phyloP scores from a whole-genome alignment of 139 green algal species.

The Closterium sp. region DNA sequence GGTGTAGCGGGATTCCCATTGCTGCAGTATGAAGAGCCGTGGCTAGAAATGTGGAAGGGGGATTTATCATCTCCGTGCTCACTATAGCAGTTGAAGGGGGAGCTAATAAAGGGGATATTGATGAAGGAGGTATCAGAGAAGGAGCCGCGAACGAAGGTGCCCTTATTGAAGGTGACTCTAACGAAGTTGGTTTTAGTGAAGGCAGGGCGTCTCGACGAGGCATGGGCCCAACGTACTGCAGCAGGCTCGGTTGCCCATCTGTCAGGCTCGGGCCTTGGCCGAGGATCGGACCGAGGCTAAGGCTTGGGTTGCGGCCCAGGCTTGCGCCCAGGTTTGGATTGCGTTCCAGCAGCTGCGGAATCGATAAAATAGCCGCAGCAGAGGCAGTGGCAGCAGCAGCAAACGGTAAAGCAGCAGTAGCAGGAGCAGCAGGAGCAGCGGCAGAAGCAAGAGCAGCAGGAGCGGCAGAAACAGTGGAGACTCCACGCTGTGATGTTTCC shows the following conservation, averaged over 20 bases:
- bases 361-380: no score
- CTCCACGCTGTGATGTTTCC: no score
- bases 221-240: background rate
- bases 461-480: no score
- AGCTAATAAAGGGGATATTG: background rate
- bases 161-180: background rate
- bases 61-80: background rate
- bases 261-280: background rate
- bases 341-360: no score
- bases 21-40: background rate
- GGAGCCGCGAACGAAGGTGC: background rate
- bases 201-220: background rate
- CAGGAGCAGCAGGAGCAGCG: no score
- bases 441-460: no score
- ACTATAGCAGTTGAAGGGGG: background rate
- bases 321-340: no score
- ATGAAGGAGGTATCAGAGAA: background rate
- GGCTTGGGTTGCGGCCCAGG: background rate
- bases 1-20: background rate
- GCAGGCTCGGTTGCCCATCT: background rate
- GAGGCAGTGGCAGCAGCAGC: no score
- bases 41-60: background rate
- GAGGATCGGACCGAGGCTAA: background rate
- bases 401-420: no score
- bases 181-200: background rate